A percentile compares a stretch with the other conserved stretches of the same genome.
Conservation (phyloP, 805 yeast genomes). For the Ogataea henricii region DNA sequence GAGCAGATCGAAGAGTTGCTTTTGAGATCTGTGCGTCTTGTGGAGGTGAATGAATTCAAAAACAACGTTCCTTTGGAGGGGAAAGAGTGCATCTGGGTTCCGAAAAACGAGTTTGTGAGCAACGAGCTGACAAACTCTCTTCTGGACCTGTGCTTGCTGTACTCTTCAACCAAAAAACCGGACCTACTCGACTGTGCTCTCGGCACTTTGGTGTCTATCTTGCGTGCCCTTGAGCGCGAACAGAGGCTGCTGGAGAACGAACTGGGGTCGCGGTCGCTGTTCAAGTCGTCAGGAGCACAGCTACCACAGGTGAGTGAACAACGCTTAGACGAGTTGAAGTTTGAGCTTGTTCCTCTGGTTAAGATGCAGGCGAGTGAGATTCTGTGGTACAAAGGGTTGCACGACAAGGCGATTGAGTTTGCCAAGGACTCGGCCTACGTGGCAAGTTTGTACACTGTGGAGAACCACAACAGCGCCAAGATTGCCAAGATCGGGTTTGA, state of each 20-base stretch:
- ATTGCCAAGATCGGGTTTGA: constrained; percentile 40
- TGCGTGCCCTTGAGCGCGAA: constrained; percentile 35
- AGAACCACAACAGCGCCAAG: constrained; percentile 39
- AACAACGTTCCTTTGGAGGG: constrained; percentile 2
- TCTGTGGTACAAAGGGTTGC: constrained; percentile 38
- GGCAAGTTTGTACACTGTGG: constrained; percentile 32
- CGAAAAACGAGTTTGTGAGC: constrained; percentile 25
- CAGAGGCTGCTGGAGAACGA: constrained; percentile 17
- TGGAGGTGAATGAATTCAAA: constrained; percentile 28
- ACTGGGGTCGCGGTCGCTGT: constrained; percentile 19
- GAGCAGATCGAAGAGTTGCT: constrained; percentile 32
- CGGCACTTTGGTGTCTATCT: constrained; percentile 38
- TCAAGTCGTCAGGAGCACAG: constrained; percentile 13
- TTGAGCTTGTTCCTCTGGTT: constrained; percentile 38
- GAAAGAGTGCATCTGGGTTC: constrained; percentile 20
- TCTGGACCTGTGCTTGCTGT: constrained; percentile 33
- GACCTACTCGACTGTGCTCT: constrained; percentile 31
- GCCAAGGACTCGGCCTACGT: constrained; percentile 41
- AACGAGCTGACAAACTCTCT: constrained; percentile 29
- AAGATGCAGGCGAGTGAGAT: constrained; percentile 46
- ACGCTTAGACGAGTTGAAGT: constrained; percentile 28
- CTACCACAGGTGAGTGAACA: constrained; percentile 19
- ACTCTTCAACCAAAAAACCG: constrained; percentile 28
- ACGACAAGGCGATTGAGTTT: constrained; percentile 41
- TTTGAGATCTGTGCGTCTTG: constrained; percentile 30